phyloP scores from a whole-genome alignment of 2,329 filamentous ascomycete genomes.

The Sporothrix protearum region DNA sequence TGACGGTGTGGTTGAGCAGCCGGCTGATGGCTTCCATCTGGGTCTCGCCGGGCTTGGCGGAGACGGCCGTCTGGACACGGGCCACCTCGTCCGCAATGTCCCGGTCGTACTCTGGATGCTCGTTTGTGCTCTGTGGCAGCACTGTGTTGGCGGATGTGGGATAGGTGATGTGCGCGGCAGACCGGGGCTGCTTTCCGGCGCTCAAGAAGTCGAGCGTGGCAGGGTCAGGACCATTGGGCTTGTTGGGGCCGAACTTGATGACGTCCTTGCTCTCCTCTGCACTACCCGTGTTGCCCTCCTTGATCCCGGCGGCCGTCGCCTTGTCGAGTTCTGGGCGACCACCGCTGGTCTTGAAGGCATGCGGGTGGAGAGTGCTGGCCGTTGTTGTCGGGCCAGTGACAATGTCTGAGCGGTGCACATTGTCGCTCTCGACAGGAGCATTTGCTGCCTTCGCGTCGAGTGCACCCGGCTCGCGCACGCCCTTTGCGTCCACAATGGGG shows the following conservation, averaged over 20 bases:
- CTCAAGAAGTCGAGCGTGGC: slow-evolving; percentile 31
- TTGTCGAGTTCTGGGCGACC: background rate
- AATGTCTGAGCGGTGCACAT: slow-evolving; percentile 25
- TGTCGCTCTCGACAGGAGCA: slow-evolving; percentile 17
- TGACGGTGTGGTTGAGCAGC: slow-evolving; percentile 62
- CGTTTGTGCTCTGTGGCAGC: slow-evolving; percentile 54
- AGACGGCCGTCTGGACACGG: slow-evolving; percentile 57
- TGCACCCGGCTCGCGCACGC: slow-evolving; percentile 22
- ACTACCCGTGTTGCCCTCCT: background rate
- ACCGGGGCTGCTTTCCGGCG: slow-evolving; percentile 29
- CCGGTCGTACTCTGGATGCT: slow-evolving; percentile 61
- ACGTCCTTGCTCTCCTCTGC: background rate
- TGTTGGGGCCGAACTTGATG: slow-evolving; percentile 20
- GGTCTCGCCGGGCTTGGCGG: slow-evolving; percentile 50
- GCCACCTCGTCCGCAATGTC: slow-evolving; percentile 59
- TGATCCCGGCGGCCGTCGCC: background rate
- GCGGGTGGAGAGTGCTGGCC: slow-evolving; percentile 26
- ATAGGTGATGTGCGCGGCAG: slow-evolving; percentile 30
- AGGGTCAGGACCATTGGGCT: slow-evolving; percentile 26
- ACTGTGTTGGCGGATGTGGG: slow-evolving; percentile 26
- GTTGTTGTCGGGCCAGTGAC: slow-evolving; percentile 31
- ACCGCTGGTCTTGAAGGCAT: background rate
- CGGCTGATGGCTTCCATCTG: slow-evolving; percentile 57
- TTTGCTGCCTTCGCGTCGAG: slow-evolving; percentile 19
- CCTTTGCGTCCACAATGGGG: background rate